Evolutionary conservation across 768 basidiomycete species (phyloP).

Genomic region (Pulveroboletus ravenelii): DNA sequence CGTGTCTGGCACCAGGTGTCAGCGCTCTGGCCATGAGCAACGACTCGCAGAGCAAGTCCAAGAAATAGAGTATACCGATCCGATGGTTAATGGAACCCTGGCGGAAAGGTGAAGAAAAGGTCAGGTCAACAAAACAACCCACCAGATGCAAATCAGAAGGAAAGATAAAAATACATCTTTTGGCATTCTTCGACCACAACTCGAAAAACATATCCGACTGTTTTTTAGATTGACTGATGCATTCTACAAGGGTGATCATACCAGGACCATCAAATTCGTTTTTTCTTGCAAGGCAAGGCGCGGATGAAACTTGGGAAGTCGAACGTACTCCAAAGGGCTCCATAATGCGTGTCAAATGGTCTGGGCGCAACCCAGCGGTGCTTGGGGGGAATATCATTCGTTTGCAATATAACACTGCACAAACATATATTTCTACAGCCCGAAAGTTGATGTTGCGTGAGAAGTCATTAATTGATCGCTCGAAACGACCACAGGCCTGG

Average conservation of each 20-base stretch:
- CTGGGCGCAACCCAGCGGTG: too few species aligned
- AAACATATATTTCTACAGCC: too few species aligned
- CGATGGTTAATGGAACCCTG: conserved; percentile 80
- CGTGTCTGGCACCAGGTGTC: conserved; percentile 18
- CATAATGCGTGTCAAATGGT: too few species aligned
- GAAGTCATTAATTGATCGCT: neutral
- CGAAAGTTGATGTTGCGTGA: too few species aligned
- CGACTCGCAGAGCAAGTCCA: conserved; percentile 82
- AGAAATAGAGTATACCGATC: conserved; percentile 90
- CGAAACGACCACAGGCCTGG: neutral
- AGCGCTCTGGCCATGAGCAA: conserved; percentile 61
- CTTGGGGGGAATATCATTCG: too few species aligned
- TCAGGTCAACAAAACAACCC: neutral
- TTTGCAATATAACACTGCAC: too few species aligned
- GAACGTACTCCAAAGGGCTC: conserved; percentile 72
- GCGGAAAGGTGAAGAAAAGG: neutral
- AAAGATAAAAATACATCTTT: conserved; percentile 46
- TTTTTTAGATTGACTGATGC: conserved; percentile 84
- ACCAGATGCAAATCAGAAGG: neutral
- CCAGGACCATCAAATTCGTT: too few species aligned
- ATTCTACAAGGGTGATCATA: conserved; percentile 40
- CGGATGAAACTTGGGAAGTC: conserved; percentile 58
- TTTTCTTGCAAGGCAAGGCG: neutral
- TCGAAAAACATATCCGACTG: conserved; percentile 69
- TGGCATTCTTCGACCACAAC: conserved; percentile 71